A percentile compares a stretch with the other conserved stretches of the same genome.
Conservation (phyloP, 2,329 filamentous ascomycete genomes). For the Dothideomycetes sp. region DNA sequence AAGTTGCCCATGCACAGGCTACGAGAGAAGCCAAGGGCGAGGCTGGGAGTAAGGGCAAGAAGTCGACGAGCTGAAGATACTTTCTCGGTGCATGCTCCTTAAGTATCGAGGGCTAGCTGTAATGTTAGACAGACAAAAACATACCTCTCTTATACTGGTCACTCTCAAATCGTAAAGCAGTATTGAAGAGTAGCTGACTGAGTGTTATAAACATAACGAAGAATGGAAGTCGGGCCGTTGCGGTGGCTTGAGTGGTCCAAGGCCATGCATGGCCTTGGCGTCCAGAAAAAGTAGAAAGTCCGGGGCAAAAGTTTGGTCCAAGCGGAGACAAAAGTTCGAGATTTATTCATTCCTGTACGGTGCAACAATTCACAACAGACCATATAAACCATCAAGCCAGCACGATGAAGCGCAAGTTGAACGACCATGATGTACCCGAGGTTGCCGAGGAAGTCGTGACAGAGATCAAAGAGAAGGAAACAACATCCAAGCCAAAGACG, state of each 20-base stretch:
- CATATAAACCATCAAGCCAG: not conserved
- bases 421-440: slow-evolving; percentile 39
- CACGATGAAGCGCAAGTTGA: slow-evolving; percentile 41
- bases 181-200: not conserved
- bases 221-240: too few relatives aligned
- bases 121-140: too few relatives aligned
- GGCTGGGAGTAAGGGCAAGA: slow-evolving; percentile 32
- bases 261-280: not conserved
- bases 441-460: slow-evolving; percentile 17
- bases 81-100: too few relatives aligned
- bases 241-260: not conserved
- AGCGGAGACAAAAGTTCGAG: slow-evolving; percentile 6
- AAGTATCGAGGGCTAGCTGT: too few relatives aligned
- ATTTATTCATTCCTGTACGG: slow-evolving; percentile 3
- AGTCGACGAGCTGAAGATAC: too few relatives aligned
- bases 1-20: slow-evolving; percentile 45
- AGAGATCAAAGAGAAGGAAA: slow-evolving; percentile 9
- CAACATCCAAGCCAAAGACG: slow-evolving; percentile 29
- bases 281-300: not conserved
- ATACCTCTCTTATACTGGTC: too few relatives aligned
- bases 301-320: slow-evolving; percentile 9
- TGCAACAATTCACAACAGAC: not conserved
- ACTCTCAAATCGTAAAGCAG: not conserved
- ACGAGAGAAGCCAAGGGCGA: slow-evolving; percentile 52
- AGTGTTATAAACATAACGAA: not conserved